Percentiles rank a stretch among this genome's conserved stretches.
These are phyloP conservation scores for Zoysia matrella DNA, from an alignment of 202 grass and related monocot genomes.

Conservation along the genomic window DNA sequence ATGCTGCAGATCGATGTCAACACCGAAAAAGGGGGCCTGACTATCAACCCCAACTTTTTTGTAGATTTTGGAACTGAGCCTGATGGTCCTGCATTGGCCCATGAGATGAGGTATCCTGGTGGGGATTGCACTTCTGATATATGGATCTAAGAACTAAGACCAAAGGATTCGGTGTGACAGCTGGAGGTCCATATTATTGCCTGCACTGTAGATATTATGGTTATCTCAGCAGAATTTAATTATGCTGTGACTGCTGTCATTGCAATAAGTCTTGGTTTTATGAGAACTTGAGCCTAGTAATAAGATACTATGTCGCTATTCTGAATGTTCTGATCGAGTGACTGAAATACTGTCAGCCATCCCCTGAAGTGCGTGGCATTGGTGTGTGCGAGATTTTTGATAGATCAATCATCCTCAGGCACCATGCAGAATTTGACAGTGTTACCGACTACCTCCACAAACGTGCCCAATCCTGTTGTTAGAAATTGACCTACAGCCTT, in stretches of 20 bases:
- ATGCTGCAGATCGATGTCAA: too few species aligned
- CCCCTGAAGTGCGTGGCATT: not conserved
- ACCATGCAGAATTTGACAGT: not conserved
- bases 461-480: not conserved
- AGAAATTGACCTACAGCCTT: not conserved
- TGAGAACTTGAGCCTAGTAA: conserved; percentile 43
- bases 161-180: not conserved
- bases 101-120: conserved; percentile 99
- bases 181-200: conserved; percentile 5
- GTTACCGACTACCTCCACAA: not conserved
- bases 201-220: conserved; percentile 37
- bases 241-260: not conserved
- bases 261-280: conserved; percentile 34
- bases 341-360: not conserved
- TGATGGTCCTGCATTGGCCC: conserved; percentile 78
- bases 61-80: conserved; percentile 83
- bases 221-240: conserved; percentile 4
- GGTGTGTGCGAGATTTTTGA: not conserved
- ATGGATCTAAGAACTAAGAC: too few species aligned
- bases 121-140: too few species aligned
- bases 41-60: conserved; percentile 90
- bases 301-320: conserved; percentile 10
- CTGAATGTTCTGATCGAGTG: conserved; percentile 13
- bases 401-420: not conserved
- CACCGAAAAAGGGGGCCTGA: too few species aligned